Evolutionary conservation across 2,329 filamentous ascomycete species (phyloP).

Genomic region (Scortechinia acanthostroma): DNA sequence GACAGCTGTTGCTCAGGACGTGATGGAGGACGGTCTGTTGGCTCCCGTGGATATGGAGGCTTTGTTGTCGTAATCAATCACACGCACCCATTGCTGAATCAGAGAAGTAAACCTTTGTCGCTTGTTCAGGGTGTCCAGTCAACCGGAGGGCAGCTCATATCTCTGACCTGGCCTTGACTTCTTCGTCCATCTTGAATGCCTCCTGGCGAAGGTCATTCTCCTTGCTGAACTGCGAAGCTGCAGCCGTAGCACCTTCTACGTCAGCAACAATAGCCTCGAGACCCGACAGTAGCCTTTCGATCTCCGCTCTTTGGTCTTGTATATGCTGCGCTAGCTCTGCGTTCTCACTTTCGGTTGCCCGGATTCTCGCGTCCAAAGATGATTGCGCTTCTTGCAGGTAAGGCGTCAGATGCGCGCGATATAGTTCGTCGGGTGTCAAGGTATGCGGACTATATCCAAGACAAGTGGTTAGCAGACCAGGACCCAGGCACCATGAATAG

Average conservation of each 20-base stretch:
- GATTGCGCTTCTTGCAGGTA: background rate
- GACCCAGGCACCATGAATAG: too few relatives aligned
- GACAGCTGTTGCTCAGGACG: background rate
- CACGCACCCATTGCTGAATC: background rate
- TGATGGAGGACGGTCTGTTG: background rate
- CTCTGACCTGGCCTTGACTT: background rate
- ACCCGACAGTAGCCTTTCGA: slow-evolving; percentile 40
- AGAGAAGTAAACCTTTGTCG: background rate
- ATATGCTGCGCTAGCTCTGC: slow-evolving; percentile 39
- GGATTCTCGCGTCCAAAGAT: slow-evolving; percentile 19
- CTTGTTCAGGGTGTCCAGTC: background rate
- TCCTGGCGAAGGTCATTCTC: background rate
- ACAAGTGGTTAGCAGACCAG: too few relatives aligned
- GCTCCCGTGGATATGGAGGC: background rate
- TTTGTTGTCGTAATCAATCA: background rate
- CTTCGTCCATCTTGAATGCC: background rate
- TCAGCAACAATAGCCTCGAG: slow-evolving; percentile 48
- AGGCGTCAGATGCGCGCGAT: background rate
- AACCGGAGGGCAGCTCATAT: background rate
- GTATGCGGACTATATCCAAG: background rate
- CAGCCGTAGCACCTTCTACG: slow-evolving; percentile 34
- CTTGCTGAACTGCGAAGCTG: background rate
- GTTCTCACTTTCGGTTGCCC: slow-evolving; percentile 40
- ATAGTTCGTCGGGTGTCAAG: background rate
- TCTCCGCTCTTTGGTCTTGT: slow-evolving; percentile 43